Base-by-base conservation (phyloP, 2,329 filamentous ascomycete species). In the Sarocladium kiliense region DNA sequence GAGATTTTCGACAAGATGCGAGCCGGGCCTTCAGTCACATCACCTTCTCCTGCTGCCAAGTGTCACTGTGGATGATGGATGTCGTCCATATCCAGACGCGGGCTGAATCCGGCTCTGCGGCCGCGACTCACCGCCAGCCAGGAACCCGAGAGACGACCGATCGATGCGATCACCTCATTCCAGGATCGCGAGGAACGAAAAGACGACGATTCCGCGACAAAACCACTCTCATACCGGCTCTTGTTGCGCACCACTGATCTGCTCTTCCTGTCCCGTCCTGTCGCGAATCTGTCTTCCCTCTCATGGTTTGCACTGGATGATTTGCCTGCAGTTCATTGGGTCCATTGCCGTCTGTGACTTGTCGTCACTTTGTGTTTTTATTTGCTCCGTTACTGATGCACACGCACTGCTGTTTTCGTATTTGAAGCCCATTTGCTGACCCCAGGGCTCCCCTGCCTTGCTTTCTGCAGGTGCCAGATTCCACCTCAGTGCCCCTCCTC, bases 401-500 rank as follows among this genome's bases (percentile, higher is more conserved):
- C 30, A 32, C 30, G 6, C 30, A 6, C 6, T 39, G 5, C 36
- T 16, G 36, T 9, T 10, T 16, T 10, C 19, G 7, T 10, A 18
- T 21, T 44, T 6, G 9, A 18, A 21, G 39, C 36, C 12, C 44
- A 47, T 47, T 47, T 30, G 44, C 44, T 47, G 30, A 51, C 47
- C 47, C 25, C n/a, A 5, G 12, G 25, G 21, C 12, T 19, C 18
- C 23, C 27, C 47, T 51, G 47, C 47, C 47, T 51, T 51, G 47
- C 26, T 51, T 51, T 51, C 26, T 51, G 27, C 27, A 34, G 47
- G 30, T 47, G 27, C 47, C n/a, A 51, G 47, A 3, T 11, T 27
- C 25, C n/a, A n/a, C n/a, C n/a, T n/a, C 44, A n/a, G 10, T 51
- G 47, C 47, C 47, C 47, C 47, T 51, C 47, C 47, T 34, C 47